A percentile compares a stretch with the other conserved stretches of the same genome.
phyloP scores from a whole-genome alignment of 768 basidiomycete species.

The Auriscalpium vulgare region DNA sequence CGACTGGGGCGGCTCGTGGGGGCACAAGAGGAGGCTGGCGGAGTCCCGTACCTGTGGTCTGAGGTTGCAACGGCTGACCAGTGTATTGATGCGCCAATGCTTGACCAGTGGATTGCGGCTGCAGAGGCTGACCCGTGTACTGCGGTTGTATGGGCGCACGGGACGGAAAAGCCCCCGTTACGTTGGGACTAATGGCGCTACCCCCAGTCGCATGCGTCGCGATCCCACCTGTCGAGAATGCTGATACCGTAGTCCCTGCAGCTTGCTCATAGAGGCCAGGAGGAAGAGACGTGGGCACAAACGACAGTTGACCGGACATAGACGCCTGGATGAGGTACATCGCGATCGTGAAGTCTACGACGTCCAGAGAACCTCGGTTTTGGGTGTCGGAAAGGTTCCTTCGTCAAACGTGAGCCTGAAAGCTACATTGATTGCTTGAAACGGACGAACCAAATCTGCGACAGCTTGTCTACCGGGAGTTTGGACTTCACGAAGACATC shows the following conservation, averaged over 20 bases:
- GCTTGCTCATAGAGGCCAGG: conserved; percentile 85
- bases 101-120: conserved; percentile 13
- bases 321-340: conserved; percentile 95
- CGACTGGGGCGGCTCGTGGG: conserved; percentile 19
- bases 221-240: conserved; percentile 26
- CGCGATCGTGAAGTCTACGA: conserved; percentile 87
- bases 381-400: conserved; percentile 97
- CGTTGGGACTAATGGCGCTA: conserved; percentile 52
- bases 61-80: conserved; percentile 34
- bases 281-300: conserved; percentile 69
- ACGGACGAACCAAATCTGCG: conserved; percentile 77
- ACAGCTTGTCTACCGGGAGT: conserved; percentile 76
- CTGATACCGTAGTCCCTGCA: conserved; percentile 24
- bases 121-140: conserved; percentile 46
- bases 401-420: background rate
- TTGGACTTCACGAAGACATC: conserved; percentile 89
- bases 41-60: conserved; percentile 13
- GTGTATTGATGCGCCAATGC: conserved; percentile 57
- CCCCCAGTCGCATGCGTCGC: conserved; percentile 49
- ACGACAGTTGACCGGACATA: conserved; percentile 72
- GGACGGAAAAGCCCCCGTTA: conserved; percentile 30
- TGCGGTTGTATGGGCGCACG: conserved; percentile 44
- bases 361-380: conserved; percentile 81
- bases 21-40: conserved; percentile 13
- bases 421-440: background rate